These are phyloP conservation scores for Aphanoascus verrucosus DNA, from an alignment of 2,329 filamentous ascomycete species.

Conservation along the genomic window DNA sequence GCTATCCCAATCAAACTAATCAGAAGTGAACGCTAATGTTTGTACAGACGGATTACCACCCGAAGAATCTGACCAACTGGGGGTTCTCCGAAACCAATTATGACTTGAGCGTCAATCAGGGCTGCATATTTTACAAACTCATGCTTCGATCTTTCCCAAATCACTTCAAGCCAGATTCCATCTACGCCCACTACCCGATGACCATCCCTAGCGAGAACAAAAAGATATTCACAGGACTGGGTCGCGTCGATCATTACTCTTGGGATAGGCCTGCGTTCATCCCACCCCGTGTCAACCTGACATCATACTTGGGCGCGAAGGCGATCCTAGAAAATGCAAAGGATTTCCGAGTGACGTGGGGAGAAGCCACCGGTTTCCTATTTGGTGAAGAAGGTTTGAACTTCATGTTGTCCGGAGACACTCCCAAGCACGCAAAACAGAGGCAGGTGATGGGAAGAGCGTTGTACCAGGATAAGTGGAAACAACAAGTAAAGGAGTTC, in stretches of 20 bases:
- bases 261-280: constrained; percentile 18
- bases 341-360: constrained; percentile 20
- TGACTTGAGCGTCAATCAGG: constrained; percentile 18
- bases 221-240: constrained; percentile 19
- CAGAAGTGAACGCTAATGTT: background rate
- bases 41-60: constrained; percentile 17
- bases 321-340: constrained; percentile 19
- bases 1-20: background rate
- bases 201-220: constrained; percentile 21
- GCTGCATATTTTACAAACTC: constrained; percentile 25
- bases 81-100: constrained; percentile 29
- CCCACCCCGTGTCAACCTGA: constrained; percentile 16
- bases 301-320: constrained; percentile 18
- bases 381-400: constrained; percentile 17
- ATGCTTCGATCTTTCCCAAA: constrained; percentile 24
- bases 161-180: constrained; percentile 22
- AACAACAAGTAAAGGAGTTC: constrained; percentile 19
- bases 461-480: constrained; percentile 18
- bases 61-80: constrained; percentile 32
- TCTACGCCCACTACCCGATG: constrained; percentile 24
- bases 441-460: constrained; percentile 17
- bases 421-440: constrained; percentile 16
- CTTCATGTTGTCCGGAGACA: constrained; percentile 19
- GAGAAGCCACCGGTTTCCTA: constrained; percentile 17
- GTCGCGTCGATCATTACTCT: constrained; percentile 17